These are phyloP conservation scores for Clarireedia sp. DNA, from an alignment of 2,329 filamentous ascomycete genomes.

Conservation along the genomic window DNA sequence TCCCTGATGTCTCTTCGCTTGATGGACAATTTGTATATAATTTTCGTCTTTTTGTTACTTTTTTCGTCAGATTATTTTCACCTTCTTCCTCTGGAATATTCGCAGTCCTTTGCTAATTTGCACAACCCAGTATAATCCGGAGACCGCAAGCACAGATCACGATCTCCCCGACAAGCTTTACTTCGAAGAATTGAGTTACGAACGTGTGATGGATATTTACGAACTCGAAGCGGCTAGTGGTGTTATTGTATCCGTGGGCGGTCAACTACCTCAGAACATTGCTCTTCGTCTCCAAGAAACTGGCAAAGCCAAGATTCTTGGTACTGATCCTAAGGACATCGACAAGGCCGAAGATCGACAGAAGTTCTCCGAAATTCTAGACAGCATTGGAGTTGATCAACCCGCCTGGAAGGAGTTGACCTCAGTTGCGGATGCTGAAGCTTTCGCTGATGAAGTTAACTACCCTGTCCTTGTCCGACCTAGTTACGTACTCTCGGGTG, in stretches of 20 bases:
- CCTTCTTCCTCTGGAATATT: too few species aligned
- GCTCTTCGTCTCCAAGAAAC: constrained; percentile 87
- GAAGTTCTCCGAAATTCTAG: constrained; percentile 95
- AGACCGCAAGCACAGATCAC: constrained; percentile 77
- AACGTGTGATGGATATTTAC: constrained; percentile 98
- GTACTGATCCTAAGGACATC: constrained; percentile 88
- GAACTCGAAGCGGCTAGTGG: constrained; percentile 79
- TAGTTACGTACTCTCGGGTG: constrained; percentile 91
- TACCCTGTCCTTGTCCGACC: constrained; percentile 95
- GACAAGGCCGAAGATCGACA: constrained; percentile 97
- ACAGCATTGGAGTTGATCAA: constrained; percentile 94
- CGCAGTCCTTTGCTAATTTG: too few species aligned
- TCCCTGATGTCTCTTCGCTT: too few species aligned
- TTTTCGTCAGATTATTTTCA: too few species aligned
- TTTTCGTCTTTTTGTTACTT: too few species aligned
- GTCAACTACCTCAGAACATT: constrained; percentile 95
- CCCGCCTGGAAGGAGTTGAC: constrained; percentile 97
- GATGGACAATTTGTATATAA: too few species aligned
- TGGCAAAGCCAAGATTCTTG: constrained; percentile 82
- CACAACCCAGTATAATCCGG: constrained; percentile 30
- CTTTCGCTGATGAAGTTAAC: constrained; percentile 74
- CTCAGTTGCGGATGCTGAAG: constrained; percentile 78
- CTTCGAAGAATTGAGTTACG: constrained; percentile 94
- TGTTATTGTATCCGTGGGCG: constrained; percentile 91
- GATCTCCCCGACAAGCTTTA: constrained; percentile 88